Conservation (phyloP, 352 stramenopile species). For the Globisporangium viniferum region DNA sequence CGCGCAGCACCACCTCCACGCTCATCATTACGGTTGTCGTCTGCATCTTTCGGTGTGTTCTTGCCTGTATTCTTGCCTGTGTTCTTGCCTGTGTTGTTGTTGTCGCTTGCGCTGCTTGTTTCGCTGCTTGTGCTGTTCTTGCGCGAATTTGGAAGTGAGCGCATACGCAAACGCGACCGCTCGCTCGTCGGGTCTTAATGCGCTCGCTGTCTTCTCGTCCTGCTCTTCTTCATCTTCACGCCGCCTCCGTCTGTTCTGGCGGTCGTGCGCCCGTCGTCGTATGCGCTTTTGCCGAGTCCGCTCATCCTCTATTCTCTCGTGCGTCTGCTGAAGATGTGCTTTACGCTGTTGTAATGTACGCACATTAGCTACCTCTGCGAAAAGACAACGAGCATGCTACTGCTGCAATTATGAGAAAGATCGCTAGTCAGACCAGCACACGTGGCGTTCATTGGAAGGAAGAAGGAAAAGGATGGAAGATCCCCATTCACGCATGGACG, state of each 20-base stretch:
- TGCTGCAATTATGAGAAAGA: neutral
- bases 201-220: neutral
- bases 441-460: neutral
- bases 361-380: neutral
- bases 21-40: slow-evolving; percentile 21
- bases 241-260: neutral
- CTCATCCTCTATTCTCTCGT: neutral
- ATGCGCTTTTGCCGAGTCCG: neutral
- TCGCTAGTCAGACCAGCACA: neutral
- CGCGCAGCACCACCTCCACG: slow-evolving; percentile 39
- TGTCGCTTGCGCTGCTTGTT: neutral
- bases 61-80: neutral
- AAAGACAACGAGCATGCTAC: slow-evolving; percentile 3
- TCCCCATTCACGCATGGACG: neutral
- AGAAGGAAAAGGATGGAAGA: slow-evolving; percentile 4
- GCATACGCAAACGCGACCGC: neutral
- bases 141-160: slow-evolving; percentile 7
- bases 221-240: neutral
- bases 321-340: slow-evolving; percentile 3
- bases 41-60: neutral
- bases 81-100: neutral
- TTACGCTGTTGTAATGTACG: neutral
- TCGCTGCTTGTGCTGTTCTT: neutral
- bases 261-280: slow-evolving; percentile 2
- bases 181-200: neutral